Base-by-base conservation (phyloP, 192 early-diverging fungal species). In the Podila clonocystis region DNA sequence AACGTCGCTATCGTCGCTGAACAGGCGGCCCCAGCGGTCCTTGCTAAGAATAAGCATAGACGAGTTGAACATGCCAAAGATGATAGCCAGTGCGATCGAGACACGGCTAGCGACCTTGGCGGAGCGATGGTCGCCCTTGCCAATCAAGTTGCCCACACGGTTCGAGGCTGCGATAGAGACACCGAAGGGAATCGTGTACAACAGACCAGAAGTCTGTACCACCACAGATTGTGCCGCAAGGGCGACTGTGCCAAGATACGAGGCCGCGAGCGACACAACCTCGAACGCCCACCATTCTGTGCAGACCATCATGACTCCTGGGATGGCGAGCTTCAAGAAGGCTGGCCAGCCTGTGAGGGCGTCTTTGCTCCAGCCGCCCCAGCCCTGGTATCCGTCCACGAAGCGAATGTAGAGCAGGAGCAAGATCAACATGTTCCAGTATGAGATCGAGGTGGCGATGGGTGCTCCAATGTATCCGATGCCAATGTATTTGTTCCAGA, bases 381-480 rank as follows among this genome's bases (percentile, higher is more conserved):
- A 99, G 63, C 87, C 90, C 52, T 94, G 87, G 48, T 82, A 72
- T 48, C 95, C 94, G 30, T 92, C 88, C 15, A 89, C 66, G 34
- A 83, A 86, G 49, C 73, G 75, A 9, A 89, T 89, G 50, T 98
- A 99, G 24, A 90, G 26, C 9, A 92, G 28, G 9, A 93, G 77
- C 1, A 93, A 68, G 9, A 89, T 19, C 28, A 94, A 73, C 80
- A 96, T 92, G 62, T 93, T 70, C 87, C 90, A 93, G 83, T 94
- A 93, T 11, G 90, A 93, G 17, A 94, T 87, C 9, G 88, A 86
- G 3, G 92, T 93, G 24, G 94, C 95, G 6, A 95, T 77, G 0
- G 97, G 95, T 3, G 96, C 94, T 33, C 97, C 97, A 55, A 93
- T 87, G 57, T 91, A 93, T 13, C 96, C 97, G 19, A 97, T 61